Percentiles rank a stretch among this genome's conserved stretches.
Conservation (phyloP, 2,329 filamentous ascomycete species). For the Clonostachys byssicola region DNA sequence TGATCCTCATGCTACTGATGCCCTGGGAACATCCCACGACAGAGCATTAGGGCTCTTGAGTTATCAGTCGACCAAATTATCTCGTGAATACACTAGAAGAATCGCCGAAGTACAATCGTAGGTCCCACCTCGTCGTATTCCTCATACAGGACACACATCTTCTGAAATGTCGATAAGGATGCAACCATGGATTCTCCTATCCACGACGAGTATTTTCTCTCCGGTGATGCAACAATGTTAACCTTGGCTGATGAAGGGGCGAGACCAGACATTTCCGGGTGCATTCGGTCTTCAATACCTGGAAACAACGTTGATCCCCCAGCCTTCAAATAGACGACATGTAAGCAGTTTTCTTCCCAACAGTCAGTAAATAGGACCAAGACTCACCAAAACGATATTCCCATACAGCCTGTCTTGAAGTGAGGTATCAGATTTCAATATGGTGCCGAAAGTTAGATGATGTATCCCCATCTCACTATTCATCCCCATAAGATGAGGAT, state of each 20-base stretch:
- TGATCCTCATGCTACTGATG: too few relatives aligned
- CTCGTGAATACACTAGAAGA: too few relatives aligned
- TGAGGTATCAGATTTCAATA: slow-evolving; percentile 99
- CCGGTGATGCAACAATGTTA: slow-evolving; percentile 96
- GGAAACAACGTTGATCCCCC: slow-evolving; percentile 99
- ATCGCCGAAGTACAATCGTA: slow-evolving; percentile 93
- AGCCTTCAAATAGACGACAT: slow-evolving; percentile 54
- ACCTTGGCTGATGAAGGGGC: slow-evolving; percentile 99
- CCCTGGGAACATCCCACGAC: too few relatives aligned
- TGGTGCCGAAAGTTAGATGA: slow-evolving; percentile 99
- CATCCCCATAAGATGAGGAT: slow-evolving; percentile 95
- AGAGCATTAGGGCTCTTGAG: too few relatives aligned
- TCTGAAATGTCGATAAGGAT: slow-evolving; percentile 96
- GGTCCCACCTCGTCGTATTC: slow-evolving; percentile 97
- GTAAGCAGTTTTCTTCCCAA: background rate
- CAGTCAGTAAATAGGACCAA: slow-evolving; percentile 19
- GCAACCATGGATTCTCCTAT: slow-evolving; percentile 97
- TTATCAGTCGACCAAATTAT: too few relatives aligned
- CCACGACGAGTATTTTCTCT: slow-evolving; percentile 99
- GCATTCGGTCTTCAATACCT: slow-evolving; percentile 99
- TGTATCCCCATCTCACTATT: slow-evolving; percentile 93
- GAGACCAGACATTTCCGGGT: slow-evolving; percentile 99
- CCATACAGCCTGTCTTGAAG: slow-evolving; percentile 99
- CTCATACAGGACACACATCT: slow-evolving; percentile 99
- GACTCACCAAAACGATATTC: slow-evolving; percentile 98